Percentiles rank a stretch among this genome's conserved stretches.
These are phyloP conservation scores for Coniella vitis DNA, from an alignment of 2,329 filamentous ascomycete genomes.

Conservation along the genomic window DNA sequence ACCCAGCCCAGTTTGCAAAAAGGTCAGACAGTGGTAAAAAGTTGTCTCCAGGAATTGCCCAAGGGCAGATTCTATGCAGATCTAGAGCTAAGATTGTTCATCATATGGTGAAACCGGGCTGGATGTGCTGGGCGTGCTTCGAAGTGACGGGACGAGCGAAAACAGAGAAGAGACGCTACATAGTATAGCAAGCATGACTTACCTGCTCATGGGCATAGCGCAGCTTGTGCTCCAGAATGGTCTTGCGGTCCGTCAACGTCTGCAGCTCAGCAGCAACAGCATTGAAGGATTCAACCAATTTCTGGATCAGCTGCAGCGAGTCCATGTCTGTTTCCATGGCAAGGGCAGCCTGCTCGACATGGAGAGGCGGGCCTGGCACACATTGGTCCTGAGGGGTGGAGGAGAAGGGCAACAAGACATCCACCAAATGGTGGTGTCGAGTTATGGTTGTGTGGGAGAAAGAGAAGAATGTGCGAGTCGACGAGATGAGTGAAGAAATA, in stretches of 20 bases:
- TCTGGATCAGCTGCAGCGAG: conserved; percentile 42
- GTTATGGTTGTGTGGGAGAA: not conserved
- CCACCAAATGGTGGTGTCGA: not conserved
- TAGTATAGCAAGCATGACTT: conserved; percentile 24
- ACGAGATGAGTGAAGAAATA: not conserved
- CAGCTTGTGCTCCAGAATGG: conserved; percentile 59
- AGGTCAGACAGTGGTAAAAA: conserved; percentile 16
- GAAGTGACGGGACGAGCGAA: not conserved
- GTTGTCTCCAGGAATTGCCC: conserved; percentile 16
- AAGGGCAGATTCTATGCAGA: conserved; percentile 14
- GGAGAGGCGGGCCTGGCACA: not conserved
- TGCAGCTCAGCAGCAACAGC: conserved; percentile 60
- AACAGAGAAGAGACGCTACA: not conserved
- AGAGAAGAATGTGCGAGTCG: not conserved
- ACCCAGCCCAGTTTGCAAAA: not conserved
- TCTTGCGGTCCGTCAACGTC: conserved; percentile 55
- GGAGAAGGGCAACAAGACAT: not conserved
- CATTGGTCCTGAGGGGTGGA: conserved; percentile 10
- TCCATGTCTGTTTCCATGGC: conserved; percentile 29
- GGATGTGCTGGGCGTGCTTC: not conserved
- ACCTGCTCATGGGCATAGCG: conserved; percentile 62
- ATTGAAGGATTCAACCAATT: conserved; percentile 57
- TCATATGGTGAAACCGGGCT: conserved; percentile 27
- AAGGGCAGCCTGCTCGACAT: conserved; percentile 5
- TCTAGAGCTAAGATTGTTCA: conserved; percentile 30